Evolutionary conservation across 2,329 filamentous ascomycete genomes (phyloP).

Genomic region (Knoxdaviesia capensis): DNA sequence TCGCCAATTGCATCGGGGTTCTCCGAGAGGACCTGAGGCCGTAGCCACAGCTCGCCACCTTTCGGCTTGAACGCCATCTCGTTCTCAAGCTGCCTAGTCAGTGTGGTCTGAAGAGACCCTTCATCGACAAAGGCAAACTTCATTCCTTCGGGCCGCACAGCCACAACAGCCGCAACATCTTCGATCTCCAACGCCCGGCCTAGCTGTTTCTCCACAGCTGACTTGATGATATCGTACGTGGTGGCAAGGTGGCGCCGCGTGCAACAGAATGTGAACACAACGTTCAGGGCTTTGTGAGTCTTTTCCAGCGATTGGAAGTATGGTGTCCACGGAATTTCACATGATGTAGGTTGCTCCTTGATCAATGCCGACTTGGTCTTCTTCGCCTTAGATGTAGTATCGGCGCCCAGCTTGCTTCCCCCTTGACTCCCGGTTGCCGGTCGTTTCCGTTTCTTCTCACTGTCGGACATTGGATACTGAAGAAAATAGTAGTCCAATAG

Average conservation of each 20-base stretch:
- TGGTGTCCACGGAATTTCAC: conserved; percentile 40
- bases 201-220: conserved; percentile 67
- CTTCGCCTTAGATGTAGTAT: too few species aligned
- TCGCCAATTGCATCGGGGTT: background rate
- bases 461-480: too few species aligned
- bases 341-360: too few species aligned
- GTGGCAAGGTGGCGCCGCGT: conserved; percentile 68
- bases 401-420: too few species aligned
- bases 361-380: too few species aligned
- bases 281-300: conserved; percentile 67
- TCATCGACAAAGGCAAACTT: conserved; percentile 79
- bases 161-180: conserved; percentile 67
- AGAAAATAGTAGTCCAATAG: too few species aligned
- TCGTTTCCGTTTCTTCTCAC: too few species aligned
- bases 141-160: conserved; percentile 57
- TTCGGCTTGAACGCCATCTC: background rate
- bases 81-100: conserved; percentile 15
- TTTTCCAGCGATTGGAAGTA: conserved; percentile 53
- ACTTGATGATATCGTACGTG: conserved; percentile 73
- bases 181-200: conserved; percentile 48
- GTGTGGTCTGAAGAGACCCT: conserved; percentile 59
- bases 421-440: too few species aligned
- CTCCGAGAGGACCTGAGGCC: background rate
- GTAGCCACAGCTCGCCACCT: background rate
- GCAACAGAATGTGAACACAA: conserved; percentile 89